phyloP scores from a whole-genome alignment of 2,329 filamentous ascomycete species.

The Corniculantispora saksenae region DNA sequence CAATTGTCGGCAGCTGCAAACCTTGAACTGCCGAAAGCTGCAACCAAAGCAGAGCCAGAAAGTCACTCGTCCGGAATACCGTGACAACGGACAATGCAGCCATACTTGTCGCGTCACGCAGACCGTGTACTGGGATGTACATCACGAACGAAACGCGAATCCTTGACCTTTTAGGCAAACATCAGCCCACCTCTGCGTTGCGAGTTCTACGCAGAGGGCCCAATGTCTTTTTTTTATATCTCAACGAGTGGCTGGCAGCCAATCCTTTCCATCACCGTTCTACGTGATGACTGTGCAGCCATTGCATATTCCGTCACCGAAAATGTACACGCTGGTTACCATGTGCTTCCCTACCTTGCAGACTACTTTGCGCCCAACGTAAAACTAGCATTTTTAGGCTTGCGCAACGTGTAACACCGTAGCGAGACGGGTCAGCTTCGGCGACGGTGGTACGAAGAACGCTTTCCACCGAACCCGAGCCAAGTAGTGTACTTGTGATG shows the following conservation, averaged over 20 bases:
- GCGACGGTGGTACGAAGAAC: too few relatives aligned
- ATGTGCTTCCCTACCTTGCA: background rate
- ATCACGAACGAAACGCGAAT: constrained; percentile 4
- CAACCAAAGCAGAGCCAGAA: background rate
- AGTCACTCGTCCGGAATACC: background rate
- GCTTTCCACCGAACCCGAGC: too few relatives aligned
- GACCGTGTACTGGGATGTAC: background rate
- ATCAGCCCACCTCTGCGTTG: background rate
- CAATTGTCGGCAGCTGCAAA: background rate
- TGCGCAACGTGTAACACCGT: too few relatives aligned
- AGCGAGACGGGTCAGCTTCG: too few relatives aligned
- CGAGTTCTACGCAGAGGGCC: background rate
- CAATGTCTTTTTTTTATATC: background rate
- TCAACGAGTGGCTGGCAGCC: background rate
- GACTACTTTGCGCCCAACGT: background rate
- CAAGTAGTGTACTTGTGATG: too few relatives aligned
- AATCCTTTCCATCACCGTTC: background rate
- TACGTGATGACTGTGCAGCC: background rate
- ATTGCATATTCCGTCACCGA: background rate
- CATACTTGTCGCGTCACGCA: constrained; percentile 13
- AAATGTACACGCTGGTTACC: background rate
- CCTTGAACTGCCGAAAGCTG: constrained; percentile 11
- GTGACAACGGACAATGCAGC: constrained; percentile 8
- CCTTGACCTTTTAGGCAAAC: background rate
- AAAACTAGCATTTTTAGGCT: background rate